Evolutionary conservation across 1,139 yeast species (phyloP), one percentile per base, ranked within the genome.

Genomic region (Scheffersomyces segobiensis): DNA sequence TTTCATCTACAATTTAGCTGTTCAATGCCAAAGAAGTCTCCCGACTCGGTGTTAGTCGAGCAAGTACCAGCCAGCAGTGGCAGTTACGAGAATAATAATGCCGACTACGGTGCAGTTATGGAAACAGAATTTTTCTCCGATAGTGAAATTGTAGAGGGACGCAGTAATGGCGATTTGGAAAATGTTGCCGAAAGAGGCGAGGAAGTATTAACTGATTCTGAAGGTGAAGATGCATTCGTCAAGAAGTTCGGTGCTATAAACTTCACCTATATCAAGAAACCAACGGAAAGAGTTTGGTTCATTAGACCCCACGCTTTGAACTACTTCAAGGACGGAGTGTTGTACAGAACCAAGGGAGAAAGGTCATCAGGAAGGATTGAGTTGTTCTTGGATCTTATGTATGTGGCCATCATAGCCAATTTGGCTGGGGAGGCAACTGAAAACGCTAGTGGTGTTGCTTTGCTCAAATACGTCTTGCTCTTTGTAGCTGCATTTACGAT

Each of bases 391-490:
- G 91, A 87, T 68, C 78, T 87, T 71, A 73, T 86, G 65, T 87
- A 87, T 64, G 91, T 87, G 62, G 91, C 89, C 2, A 83, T 87
- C 56, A 84, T 86, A 46, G 85, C 89, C 46, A 85, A 85, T 60
- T 72, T 87, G 57, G 90, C 91, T 0, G 79, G 84, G 1, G 72
- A 71, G 52, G 89, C 88, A 0, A 77, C 84, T 17, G 84, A 81
- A 58, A 69, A 79, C 22, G 87, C 87, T 20, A 70, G 79, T 49
- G 87, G 87, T 48, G 69, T 67, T 3, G 74, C 86, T 0, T 70
- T 86, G 26, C 70, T 84, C 53, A 78, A 80, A 63, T 87, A 85
- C 63, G 62, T 85, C 14, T 65, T 87, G 52, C 70, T 85, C 4
- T 87, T 87, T 60, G 60, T 83, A 20, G 90, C 89, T 0, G 81